Evolutionary conservation across 805 yeast species (phyloP).

Genomic region (Wickerhamiella qilinensis): DNA sequence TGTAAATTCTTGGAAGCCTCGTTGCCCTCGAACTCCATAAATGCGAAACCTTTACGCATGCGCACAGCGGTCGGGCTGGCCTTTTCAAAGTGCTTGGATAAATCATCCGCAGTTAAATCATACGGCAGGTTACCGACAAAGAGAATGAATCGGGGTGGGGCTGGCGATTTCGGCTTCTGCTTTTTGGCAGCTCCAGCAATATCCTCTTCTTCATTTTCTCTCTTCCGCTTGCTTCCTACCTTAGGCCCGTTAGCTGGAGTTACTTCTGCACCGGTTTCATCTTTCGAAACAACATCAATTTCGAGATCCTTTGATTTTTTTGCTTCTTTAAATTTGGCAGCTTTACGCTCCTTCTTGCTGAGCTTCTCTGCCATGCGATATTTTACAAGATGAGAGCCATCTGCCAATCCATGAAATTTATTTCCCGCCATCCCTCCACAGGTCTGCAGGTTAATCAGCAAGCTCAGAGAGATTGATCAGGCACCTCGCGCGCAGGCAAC

Average conservation of each 20-base stretch:
- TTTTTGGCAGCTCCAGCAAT: constrained; percentile 20
- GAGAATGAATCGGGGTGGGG: constrained; percentile 59
- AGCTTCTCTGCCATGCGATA: constrained; percentile 14
- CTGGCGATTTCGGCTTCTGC: constrained; percentile 53
- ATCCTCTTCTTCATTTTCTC: constrained; percentile 20
- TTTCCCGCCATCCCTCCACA: no score
- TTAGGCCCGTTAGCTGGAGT: not conserved
- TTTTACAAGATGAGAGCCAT: no score
- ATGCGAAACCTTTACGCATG: constrained; percentile 83
- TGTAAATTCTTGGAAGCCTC: constrained; percentile 72
- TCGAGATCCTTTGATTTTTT: constrained; percentile 33
- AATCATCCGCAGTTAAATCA: constrained; percentile 42
- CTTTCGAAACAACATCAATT: not conserved
- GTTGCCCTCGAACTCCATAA: constrained; percentile 58
- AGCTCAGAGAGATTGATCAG: no score
- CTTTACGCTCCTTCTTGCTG: constrained; percentile 19
- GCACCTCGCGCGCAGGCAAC: no score
- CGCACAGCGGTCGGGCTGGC: constrained; percentile 57
- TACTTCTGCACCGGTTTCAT: not conserved
- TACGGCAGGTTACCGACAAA: constrained; percentile 88
- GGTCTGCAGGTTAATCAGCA: no score
- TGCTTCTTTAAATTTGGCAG: constrained; percentile 14
- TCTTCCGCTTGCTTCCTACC: constrained; percentile 10
- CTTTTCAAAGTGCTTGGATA: constrained; percentile 56
- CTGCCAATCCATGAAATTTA: no score